Evolutionary conservation across 768 basidiomycete species (phyloP), one percentile per base, ranked within the genome.

Genomic region (Russula sp.): DNA sequence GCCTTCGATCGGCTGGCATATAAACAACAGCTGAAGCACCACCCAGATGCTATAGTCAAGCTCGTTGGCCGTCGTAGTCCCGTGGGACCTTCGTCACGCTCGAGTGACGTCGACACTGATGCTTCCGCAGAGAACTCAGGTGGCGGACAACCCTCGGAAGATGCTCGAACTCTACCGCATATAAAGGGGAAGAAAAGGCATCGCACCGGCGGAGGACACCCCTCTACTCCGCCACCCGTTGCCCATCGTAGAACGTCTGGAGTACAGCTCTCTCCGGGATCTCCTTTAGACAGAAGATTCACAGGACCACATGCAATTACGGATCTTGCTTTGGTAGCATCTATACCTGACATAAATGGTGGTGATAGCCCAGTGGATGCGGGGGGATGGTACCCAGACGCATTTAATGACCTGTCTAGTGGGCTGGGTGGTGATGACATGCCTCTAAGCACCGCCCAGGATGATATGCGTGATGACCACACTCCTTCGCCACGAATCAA

Each of bases 31-130:
- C 73, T 90, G 66, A 77, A 77, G 34, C 67, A 71, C 0, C 81
- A 79, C 65, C 89, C 88, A 3, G 90, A 90, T 24, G 89, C 89
- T 1, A 83, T 90, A 49, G 79, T 91, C 51, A 84, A 81, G 61
- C 61, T 79, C 28, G 73, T 70, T 53, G 79, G 78, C 70, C 76
- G 78, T 40, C 63, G n/a, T 9, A 65, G 44, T 46, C 24, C 71
- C 40, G n/a, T 72, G 66, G 34, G 70, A 61, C 30, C 69, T 22
- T 42, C 57, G 51, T n/a, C 59, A 24, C 42, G 34, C 18, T 58
- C 51, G 10, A 40, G 49, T n/a, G 62, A 55, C 26, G 30, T 30
- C 30, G 59, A 36, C 14, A 30, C 28, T 26, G 59, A 56, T 26
- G 55, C 5, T 9, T 32, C 28, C 3, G 30, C 32, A 2, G 54